Base-by-base conservation (phyloP, 2,329 filamentous ascomycete species). In the Tolypocladium inflatum region DNA sequence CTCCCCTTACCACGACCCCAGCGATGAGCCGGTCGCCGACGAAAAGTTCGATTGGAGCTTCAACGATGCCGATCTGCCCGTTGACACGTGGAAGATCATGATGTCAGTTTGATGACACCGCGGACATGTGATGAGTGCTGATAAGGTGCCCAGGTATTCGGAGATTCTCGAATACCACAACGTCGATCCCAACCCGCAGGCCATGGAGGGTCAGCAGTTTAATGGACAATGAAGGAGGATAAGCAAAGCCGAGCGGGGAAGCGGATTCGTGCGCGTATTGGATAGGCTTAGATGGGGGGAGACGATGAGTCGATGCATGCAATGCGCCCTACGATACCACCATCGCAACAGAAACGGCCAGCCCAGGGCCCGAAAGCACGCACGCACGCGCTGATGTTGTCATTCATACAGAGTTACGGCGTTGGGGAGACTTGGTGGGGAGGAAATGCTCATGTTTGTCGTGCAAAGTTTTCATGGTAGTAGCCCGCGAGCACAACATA, bases 81-180 rank as follows among this genome's bases (percentile, higher is more conserved):
- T 97, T 55, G 94, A 99, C 71, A 96, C 92, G n/a, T 99, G 94
- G 94, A 99, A 99, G 80, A 97, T 99, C 72, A 99, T 97, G 94
- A 99, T 99, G 94, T 96, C 81, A 70, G 88, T 73, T 33, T 43
- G 60, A 41, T 56, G 19, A 21, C 23, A 6, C 23, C 17, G 23
- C 39, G 13, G 10, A 9, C n/a, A 10, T 2, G 19, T 33, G 13
- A 6, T 5, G 33, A 9, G 42, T 19, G 23, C 58, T 57, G 21
- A 59, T 55, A 38, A 10, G 33, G 6, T 41, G 33, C 30, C 56
- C 71, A 96, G 92, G 91, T 97, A 97, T 80, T 96, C 92, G 56
- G 93, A 97, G 74, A 97, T 99, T 67, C 87, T 97, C 67, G 92
- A 97, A 75, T 97, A 97, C 76, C 94, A 97, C 78, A 97, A 97